Base-by-base conservation (phyloP, 2,329 filamentous ascomycete genomes). In the Calcarisporium arbuscula region DNA sequence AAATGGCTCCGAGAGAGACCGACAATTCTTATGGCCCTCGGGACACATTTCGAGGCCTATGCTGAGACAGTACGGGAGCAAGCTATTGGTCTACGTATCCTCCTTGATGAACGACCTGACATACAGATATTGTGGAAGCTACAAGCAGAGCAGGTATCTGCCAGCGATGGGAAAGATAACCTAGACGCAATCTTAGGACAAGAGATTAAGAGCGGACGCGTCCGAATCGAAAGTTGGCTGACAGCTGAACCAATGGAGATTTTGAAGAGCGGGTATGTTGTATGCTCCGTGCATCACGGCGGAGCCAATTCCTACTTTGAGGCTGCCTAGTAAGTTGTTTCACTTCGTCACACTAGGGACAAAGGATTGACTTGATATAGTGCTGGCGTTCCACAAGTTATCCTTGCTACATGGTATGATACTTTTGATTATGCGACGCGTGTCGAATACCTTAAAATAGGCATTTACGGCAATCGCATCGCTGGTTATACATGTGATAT, bases 21-120 rank as follows among this genome's bases (percentile, higher is more conserved):
- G 3, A 72, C 67, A 0, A 48, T 74, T 0, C 57, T 69, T n/a
- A 55, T 74, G 21, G 71, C 68, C 39, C 48, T 73, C 2, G 70
- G 70, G 1, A 65, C 66, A 0, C 52, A 61, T 4, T 48, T 54
- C 30, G 45, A 43, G 0, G 46, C 57, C 5, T 45, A 51, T 1
- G 47, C 56, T 4, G 46, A 53, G 0, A 54, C 62, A 30, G 63
- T 61, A 0, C 30, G 50, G 7, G 59, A 65, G 20, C 56, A 72
- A 20, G 60, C 62, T 0, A 30, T 27, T 0, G 61, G 60, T 0
- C 23, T 72, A 4, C 51, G 50, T 8, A 41, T 47, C 0, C 50
- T 65, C 3, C 47, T 72, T 0, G 48, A 60, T 7, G 33, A 36
- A 2, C 23, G 17, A 3, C 12, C 30, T 7, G 14, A 16, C 2